Percentiles rank a stretch among this genome's conserved stretches.
Evolutionary conservation across 2,329 filamentous ascomycete genomes (phyloP).

Genomic region (Zymoseptoria tritici): DNA sequence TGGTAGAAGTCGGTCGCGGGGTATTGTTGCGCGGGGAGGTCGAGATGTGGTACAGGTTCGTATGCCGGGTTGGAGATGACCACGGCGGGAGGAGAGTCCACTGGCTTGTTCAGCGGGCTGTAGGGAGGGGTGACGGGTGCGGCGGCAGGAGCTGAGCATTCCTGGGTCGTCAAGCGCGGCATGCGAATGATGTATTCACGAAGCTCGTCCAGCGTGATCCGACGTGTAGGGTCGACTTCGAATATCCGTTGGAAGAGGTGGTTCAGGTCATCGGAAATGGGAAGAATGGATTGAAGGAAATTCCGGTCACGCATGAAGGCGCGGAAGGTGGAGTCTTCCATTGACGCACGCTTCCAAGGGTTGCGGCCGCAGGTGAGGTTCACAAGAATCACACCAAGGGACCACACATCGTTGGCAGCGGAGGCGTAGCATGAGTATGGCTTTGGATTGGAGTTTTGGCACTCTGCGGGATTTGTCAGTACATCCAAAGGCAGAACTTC

Average conservation of each 20-base stretch:
- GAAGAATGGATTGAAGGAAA: slow-evolving; percentile 88
- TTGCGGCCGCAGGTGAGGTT: slow-evolving; percentile 97
- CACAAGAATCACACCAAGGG: slow-evolving; percentile 92
- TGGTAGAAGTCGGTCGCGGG: slow-evolving; percentile 7
- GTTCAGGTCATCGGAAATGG: slow-evolving; percentile 83
- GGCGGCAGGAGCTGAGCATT: slow-evolving; percentile 36
- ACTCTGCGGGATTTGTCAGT: slow-evolving; percentile 56
- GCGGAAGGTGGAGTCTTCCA: slow-evolving; percentile 89
- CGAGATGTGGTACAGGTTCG: slow-evolving; percentile 23
- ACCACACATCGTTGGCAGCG: slow-evolving; percentile 95
- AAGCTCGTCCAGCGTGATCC: slow-evolving; percentile 75
- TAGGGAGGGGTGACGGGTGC: slow-evolving; percentile 38
- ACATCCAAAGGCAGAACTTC: slow-evolving; percentile 5
- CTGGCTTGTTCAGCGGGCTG: slow-evolving; percentile 32
- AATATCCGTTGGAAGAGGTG: slow-evolving; percentile 82
- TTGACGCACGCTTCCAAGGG: slow-evolving; percentile 94
- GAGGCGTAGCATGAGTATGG: slow-evolving; percentile 74
- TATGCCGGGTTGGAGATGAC: slow-evolving; percentile 5
- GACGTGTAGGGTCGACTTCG: slow-evolving; percentile 70
- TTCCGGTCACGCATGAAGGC: slow-evolving; percentile 77
- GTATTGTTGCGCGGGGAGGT: slow-evolving; percentile 25
- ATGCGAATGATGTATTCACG: slow-evolving; percentile 70
- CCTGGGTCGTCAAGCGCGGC: slow-evolving; percentile 63
- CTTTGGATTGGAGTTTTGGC: slow-evolving; percentile 68
- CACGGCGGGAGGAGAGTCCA: slow-evolving; percentile 12